phyloP scores from a whole-genome alignment of 2,329 filamentous ascomycete species.

The Elsinoe fawcettii region DNA sequence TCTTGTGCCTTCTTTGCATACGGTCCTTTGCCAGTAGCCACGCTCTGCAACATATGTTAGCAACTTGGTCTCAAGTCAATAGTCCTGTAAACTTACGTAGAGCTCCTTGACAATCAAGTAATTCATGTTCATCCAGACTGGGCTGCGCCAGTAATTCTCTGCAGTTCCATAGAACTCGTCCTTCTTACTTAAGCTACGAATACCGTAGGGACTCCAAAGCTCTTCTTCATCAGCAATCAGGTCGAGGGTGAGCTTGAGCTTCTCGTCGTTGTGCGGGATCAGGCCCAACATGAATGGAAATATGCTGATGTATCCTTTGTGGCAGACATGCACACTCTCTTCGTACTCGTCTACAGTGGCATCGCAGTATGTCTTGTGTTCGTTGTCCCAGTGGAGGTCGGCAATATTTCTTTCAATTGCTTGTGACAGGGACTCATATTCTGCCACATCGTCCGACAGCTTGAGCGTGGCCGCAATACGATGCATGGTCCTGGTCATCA shows the following conservation, averaged over 20 bases:
- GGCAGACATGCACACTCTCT: constrained; percentile 80
- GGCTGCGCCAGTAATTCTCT: constrained; percentile 96
- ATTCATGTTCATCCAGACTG: constrained; percentile 95
- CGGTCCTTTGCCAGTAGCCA: constrained; percentile 58
- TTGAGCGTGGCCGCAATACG: constrained; percentile 71
- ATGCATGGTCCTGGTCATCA: constrained; percentile 81
- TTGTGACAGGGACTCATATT: constrained; percentile 62
- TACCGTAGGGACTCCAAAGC: constrained; percentile 83
- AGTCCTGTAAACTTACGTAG: constrained; percentile 65
- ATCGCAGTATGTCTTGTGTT: constrained; percentile 80
- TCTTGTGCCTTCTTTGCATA: constrained; percentile 60
- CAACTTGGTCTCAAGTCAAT: no score
- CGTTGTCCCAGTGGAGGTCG: constrained; percentile 85
- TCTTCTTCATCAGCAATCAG: constrained; percentile 73
- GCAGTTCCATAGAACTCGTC: constrained; percentile 78
- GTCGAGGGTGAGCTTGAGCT: constrained; percentile 66
- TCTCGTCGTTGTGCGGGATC: constrained; percentile 63
- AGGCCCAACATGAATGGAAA: constrained; percentile 88
- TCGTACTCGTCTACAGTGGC: constrained; percentile 93
- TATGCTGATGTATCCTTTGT: constrained; percentile 91
- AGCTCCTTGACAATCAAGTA: constrained; percentile 77
- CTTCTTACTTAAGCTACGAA: constrained; percentile 78
- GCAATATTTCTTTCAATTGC: constrained; percentile 81
- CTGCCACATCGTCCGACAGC: constrained; percentile 64
- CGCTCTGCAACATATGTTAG: constrained; percentile 40